Evolutionary conservation across 2,329 filamentous ascomycete genomes (phyloP).

Genomic region (Aspergillus pseudoviridinutans): DNA sequence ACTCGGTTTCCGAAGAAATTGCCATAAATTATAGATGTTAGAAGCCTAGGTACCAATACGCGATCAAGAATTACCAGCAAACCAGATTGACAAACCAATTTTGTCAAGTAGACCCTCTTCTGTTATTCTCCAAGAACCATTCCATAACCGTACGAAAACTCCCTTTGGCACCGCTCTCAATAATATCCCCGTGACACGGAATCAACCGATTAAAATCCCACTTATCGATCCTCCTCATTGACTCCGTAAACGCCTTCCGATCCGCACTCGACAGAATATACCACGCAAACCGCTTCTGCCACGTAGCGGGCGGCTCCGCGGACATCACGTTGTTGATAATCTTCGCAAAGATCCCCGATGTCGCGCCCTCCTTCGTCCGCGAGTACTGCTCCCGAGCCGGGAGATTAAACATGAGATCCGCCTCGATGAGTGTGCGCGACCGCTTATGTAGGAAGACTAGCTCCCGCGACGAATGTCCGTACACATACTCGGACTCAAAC

Average conservation of each 20-base stretch:
- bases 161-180: slow-evolving; percentile 70
- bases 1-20: not conserved
- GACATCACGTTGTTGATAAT: slow-evolving; percentile 56
- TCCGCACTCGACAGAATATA: slow-evolving; percentile 63
- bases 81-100: not conserved
- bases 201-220: slow-evolving; percentile 88
- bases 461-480: slow-evolving; percentile 77
- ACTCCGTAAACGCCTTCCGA: slow-evolving; percentile 65
- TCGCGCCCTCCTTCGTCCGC: slow-evolving; percentile 51
- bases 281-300: slow-evolving; percentile 80
- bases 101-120: slow-evolving; percentile 12
- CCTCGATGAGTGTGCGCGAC: slow-evolving; percentile 74
- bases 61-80: not conserved
- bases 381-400: slow-evolving; percentile 82
- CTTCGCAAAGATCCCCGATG: slow-evolving; percentile 57
- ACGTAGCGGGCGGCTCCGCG: slow-evolving; percentile 58
- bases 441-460: slow-evolving; percentile 82
- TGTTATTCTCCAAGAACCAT: slow-evolving; percentile 64
- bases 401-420: slow-evolving; percentile 88
- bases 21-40: not conserved
- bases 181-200: slow-evolving; percentile 88
- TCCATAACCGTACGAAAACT: slow-evolving; percentile 73
- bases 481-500: slow-evolving; percentile 81
- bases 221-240: slow-evolving; percentile 61
- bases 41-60: not conserved